Percentiles rank a stretch among this genome's conserved stretches.
Evolutionary conservation across 768 basidiomycete genomes (phyloP).

Genomic region (Clathrus columnatus): DNA sequence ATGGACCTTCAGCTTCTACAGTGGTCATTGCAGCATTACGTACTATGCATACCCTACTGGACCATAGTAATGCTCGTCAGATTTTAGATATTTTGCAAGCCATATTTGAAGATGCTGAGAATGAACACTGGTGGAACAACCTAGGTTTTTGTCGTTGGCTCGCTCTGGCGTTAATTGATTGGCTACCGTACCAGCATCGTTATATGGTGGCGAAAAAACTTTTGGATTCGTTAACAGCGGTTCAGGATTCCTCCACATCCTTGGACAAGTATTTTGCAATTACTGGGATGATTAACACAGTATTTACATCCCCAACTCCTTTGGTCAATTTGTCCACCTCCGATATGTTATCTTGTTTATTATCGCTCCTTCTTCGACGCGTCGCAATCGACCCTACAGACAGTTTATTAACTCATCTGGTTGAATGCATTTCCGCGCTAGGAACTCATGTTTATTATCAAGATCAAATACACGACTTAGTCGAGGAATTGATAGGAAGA

Average conservation of each 20-base stretch:
- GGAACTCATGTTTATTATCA: constrained; percentile 92
- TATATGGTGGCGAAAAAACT: constrained; percentile 81
- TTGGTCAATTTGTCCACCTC: constrained; percentile 87
- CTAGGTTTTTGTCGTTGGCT: constrained; percentile 76
- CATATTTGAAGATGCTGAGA: constrained; percentile 59
- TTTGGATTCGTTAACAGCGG: constrained; percentile 64
- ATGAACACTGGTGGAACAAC: constrained; percentile 53
- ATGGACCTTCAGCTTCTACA: constrained; percentile 66
- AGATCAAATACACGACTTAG: constrained; percentile 90
- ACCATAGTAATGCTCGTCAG: constrained; percentile 70
- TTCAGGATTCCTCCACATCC: constrained; percentile 42
- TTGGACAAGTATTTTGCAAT: constrained; percentile 51
- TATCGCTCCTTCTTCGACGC: constrained; percentile 64
- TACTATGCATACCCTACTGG: constrained; percentile 61
- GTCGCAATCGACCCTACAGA: constrained; percentile 56
- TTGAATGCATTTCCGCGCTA: constrained; percentile 72
- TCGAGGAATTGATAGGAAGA: constrained; percentile 71
- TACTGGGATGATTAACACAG: constrained; percentile 69
- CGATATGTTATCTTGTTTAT: constrained; percentile 74
- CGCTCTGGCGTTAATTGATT: constrained; percentile 66
- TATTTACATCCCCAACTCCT: constrained; percentile 75
- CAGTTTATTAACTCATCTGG: constrained; percentile 52
- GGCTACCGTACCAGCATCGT: constrained; percentile 90
- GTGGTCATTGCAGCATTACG: constrained; percentile 69
- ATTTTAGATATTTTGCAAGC: constrained; percentile 65